These are phyloP conservation scores for Dictyostelium capitatum DNA, from an alignment of 78 protist genomes.

Conservation along the genomic window DNA sequence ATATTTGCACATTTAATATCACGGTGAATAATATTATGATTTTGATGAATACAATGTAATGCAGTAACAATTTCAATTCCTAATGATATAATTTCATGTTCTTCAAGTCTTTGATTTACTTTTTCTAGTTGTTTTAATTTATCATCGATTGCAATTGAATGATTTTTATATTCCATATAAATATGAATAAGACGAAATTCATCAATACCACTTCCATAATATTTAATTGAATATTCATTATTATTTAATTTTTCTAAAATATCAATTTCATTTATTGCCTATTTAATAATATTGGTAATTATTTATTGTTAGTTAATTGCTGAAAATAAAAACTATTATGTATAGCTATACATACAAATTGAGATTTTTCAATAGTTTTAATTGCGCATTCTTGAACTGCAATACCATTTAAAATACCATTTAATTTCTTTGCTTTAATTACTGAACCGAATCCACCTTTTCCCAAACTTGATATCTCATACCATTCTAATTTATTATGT, in stretches of 20 bases:
- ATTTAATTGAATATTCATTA: background rate
- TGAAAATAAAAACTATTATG: too few species aligned
- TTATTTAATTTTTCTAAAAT: background rate
- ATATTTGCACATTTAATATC: constrained; percentile 94
- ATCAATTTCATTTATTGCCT: background rate
- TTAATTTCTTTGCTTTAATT: too few species aligned
- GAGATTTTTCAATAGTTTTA: too few species aligned
- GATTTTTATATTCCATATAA: background rate
- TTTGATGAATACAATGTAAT: constrained; percentile 82
- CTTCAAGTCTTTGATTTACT: constrained; percentile 4
- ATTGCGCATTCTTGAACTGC: too few species aligned
- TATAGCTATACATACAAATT: too few species aligned
- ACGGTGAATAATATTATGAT: constrained; percentile 91
- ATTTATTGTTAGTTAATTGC: too few species aligned
- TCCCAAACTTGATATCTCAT: too few species aligned
- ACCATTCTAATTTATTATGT: too few species aligned
- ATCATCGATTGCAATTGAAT: background rate
- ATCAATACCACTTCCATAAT: background rate
- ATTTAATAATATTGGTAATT: too few species aligned
- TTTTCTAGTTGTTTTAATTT: background rate
- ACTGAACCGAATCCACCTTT: too few species aligned
- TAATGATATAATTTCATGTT: background rate
- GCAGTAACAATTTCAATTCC: background rate
- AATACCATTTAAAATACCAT: too few species aligned
- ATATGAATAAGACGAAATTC: background rate